These are phyloP conservation scores for Nicotiana tabacum DNA, from an alignment of 257 asterid species.

Conservation along the genomic window DNA sequence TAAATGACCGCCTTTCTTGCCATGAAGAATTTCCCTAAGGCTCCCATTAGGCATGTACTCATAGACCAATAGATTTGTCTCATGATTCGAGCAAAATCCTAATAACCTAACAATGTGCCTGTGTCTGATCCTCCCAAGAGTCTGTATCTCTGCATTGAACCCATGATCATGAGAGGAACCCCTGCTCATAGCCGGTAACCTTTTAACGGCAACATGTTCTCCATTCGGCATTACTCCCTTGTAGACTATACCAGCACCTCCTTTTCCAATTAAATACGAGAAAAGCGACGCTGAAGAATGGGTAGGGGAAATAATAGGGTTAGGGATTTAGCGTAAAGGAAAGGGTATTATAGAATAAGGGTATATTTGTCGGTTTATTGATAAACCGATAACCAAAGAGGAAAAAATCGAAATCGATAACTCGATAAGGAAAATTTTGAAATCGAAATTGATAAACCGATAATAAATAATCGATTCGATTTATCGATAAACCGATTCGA, in stretches of 20 bases:
- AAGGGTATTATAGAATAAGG: no score
- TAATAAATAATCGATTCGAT: no score
- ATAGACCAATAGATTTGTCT: conserved; percentile 83
- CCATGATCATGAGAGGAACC: conserved; percentile 96
- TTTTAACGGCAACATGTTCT: conserved; percentile 77
- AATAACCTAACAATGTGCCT: conserved; percentile 82
- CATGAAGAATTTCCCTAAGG: conserved; percentile 88
- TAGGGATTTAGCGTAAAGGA: no score
- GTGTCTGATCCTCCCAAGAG: conserved; percentile 91
- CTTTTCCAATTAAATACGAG: conserved; percentile 55
- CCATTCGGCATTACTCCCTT: conserved; percentile 78
- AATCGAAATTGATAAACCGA: no score
- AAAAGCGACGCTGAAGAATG: no score
- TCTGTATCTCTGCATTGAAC: conserved; percentile 92
- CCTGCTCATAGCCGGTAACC: conserved; percentile 77
- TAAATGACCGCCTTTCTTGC: conserved; percentile 95
- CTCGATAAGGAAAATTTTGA: no score
- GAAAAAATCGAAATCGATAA: no score
- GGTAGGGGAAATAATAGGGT: no score
- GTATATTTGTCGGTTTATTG: no score
- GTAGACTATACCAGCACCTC: conserved; percentile 94
- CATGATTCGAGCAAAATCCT: conserved; percentile 91
- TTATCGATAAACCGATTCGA: no score
- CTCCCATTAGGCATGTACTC: conserved; percentile 99
- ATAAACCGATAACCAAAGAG: no score